Evolutionary conservation across 1,139 yeast genomes (phyloP), one percentile per base, ranked within the genome.

Genomic region (Kodamaea arcana): DNA sequence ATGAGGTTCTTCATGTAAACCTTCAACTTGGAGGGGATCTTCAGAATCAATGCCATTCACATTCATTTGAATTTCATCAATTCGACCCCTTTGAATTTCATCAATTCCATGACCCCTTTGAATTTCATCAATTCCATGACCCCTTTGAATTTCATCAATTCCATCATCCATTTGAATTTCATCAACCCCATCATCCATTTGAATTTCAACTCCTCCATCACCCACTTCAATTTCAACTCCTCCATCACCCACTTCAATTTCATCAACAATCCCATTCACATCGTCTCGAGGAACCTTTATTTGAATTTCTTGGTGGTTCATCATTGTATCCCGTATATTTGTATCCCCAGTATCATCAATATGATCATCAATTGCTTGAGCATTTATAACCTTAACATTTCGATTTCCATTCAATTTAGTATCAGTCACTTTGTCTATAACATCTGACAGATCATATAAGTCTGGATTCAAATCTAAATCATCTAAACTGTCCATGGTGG

Each of bases 391-490:
- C 9, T 18, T 25, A 25, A 14, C 27, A 3, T 25, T 25, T 25
- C 22, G 6, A 18, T 18, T 18, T 6, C 9, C 6, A 18, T 14
- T 26, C 14, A n/a, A n/a, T 11, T 26, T 26, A 9, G 28, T 11
- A 26, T 16, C 17, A 13, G 15, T 15, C n/a, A n/a, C n/a, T 7
- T 18, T 18, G 22, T 6, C 6, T 18, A 14, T 25, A 13, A 7
- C 6, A 9, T 15, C 20, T 22, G 26, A 32, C 3, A 45, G 52
- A 2, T 52, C 69, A 27, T 63, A 59, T 39, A 67, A 47, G 8
- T 62, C 73, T 0, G 73, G 73, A 44, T 69, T 65, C 40, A 69
- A 51, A 36, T 65, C 71, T 29, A 69, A 48, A 36, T 60, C 59
- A 20, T 49, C 45, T 25, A 48, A 30, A 10, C 48, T 39, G 3